phyloP scores from a whole-genome alignment of 2,329 filamentous ascomycete species.

The Nigrospora oryzae region DNA sequence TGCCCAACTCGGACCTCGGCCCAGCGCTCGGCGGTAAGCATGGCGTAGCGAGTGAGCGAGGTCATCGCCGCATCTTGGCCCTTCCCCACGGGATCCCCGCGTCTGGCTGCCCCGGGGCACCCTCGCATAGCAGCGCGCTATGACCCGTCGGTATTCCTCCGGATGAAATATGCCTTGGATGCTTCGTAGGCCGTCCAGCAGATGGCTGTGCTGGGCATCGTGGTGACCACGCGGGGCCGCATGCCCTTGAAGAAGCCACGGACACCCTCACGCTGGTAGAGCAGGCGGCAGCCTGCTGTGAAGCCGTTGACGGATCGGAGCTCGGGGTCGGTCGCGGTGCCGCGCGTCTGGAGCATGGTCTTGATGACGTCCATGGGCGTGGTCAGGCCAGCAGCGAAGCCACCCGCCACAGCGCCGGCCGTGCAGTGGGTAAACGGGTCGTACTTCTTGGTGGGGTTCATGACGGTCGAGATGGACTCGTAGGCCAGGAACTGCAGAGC shows the following conservation, averaged over 20 bases:
- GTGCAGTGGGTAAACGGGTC: slow-evolving; percentile 91
- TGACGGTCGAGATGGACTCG: slow-evolving; percentile 87
- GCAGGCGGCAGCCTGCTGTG: slow-evolving; percentile 67
- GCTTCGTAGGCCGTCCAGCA: slow-evolving; percentile 82
- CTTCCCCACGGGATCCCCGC: too few species aligned
- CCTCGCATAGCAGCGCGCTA: neutral
- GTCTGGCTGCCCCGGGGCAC: too few species aligned
- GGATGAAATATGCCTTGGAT: slow-evolving; percentile 40
- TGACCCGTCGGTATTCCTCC: slow-evolving; percentile 17
- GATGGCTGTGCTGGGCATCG: slow-evolving; percentile 98
- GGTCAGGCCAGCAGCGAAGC: slow-evolving; percentile 85
- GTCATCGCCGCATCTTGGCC: too few species aligned
- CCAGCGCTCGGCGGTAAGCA: too few species aligned
- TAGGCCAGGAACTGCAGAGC: slow-evolving; percentile 96
- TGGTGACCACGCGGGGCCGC: slow-evolving; percentile 83
- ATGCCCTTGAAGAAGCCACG: slow-evolving; percentile 89
- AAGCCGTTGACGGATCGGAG: slow-evolving; percentile 80
- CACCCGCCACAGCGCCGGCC: slow-evolving; percentile 86
- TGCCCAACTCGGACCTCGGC: too few species aligned
- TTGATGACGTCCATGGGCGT: slow-evolving; percentile 98
- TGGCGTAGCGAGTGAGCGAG: too few species aligned
- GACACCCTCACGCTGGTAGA: slow-evolving; percentile 76
- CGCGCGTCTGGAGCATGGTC: slow-evolving; percentile 90
- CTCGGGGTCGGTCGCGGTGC: slow-evolving; percentile 71
- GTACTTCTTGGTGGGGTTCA: slow-evolving; percentile 81